Percentiles rank a stretch among this genome's conserved stretches.
These are phyloP conservation scores for Rhytidiadelphus loreus DNA, from an alignment of 225 moss, liverwort and hornwort genomes.

Conservation along the genomic window DNA sequence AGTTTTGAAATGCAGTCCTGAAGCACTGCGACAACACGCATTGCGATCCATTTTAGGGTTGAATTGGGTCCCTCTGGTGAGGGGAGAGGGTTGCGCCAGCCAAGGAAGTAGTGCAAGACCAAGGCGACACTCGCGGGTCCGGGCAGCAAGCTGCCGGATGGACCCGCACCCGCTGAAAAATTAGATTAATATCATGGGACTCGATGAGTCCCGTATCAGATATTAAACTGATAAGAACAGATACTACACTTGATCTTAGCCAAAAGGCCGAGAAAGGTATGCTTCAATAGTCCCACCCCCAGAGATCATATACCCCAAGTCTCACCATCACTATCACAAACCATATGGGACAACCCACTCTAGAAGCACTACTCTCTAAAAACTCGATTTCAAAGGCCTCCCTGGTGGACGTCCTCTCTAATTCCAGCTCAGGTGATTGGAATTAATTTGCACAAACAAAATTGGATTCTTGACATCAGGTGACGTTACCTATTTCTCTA, in stretches of 20 bases:
- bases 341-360: background rate
- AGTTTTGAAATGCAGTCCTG: too few relatives aligned
- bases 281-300: rapidly evolving
- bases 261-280: constrained; percentile 83
- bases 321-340: background rate
- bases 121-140: constrained; percentile 1
- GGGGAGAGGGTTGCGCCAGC: background rate
- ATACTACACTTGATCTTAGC: constrained; percentile 83
- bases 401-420: background rate
- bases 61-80: background rate
- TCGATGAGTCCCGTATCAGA: constrained; percentile 64
- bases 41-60: background rate
- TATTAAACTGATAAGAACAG: constrained; percentile 84
- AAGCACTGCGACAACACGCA: too few relatives aligned
- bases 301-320: background rate
- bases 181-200: constrained; percentile 62
- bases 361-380: background rate
- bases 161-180: constrained; percentile 22
- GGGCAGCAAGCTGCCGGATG: background rate
- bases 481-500: background rate
- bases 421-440: background rate
- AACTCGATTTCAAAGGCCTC: background rate
- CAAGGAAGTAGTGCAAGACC: background rate
- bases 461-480: background rate
- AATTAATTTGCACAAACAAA: background rate